Evolutionary conservation across 2,329 filamentous ascomycete genomes (phyloP).

Genomic region (Drechslera avenae): DNA sequence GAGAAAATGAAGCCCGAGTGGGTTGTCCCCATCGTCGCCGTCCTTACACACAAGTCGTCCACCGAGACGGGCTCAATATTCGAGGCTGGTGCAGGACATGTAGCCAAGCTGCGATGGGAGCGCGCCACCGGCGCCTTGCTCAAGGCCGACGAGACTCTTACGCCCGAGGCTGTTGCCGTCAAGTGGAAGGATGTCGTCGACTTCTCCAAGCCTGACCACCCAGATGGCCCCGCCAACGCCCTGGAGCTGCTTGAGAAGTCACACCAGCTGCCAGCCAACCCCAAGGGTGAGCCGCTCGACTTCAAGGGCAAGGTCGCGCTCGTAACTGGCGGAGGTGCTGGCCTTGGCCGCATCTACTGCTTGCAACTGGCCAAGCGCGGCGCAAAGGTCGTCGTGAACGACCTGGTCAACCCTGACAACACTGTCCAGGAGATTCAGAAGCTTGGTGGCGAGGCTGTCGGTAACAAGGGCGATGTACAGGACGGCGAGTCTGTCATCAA

Average conservation of each 20-base stretch:
- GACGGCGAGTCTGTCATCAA: conserved; percentile 92
- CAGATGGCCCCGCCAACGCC: conserved; percentile 85
- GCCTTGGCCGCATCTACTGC: conserved; percentile 88
- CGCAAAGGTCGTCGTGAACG: conserved; percentile 90
- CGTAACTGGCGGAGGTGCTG: conserved; percentile 46
- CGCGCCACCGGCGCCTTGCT: conserved; percentile 85
- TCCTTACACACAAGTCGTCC: conserved; percentile 85
- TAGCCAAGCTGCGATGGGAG: conserved; percentile 95
- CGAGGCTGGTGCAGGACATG: conserved; percentile 89
- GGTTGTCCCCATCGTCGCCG: conserved; percentile 91
- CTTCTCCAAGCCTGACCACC: conserved; percentile 83
- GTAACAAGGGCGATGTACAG: conserved; percentile 91
- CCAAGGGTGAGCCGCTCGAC: conserved; percentile 39
- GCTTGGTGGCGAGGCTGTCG: conserved; percentile 84
- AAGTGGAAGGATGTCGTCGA: conserved; percentile 89
- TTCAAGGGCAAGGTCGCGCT: conserved; percentile 48
- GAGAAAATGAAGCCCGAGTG: conserved; percentile 87
- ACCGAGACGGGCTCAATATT: conserved; percentile 89
- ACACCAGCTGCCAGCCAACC: conserved; percentile 37
- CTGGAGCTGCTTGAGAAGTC: conserved; percentile 65
- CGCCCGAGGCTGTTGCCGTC: conserved; percentile 82
- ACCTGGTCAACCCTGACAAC: conserved; percentile 87
- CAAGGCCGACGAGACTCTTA: conserved; percentile 86
- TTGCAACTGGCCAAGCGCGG: conserved; percentile 85
- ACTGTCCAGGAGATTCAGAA: conserved; percentile 93